Base-by-base conservation (phyloP, 495 filamentous ascomycete genomes). In the Hypomontagnella monticulosa region DNA sequence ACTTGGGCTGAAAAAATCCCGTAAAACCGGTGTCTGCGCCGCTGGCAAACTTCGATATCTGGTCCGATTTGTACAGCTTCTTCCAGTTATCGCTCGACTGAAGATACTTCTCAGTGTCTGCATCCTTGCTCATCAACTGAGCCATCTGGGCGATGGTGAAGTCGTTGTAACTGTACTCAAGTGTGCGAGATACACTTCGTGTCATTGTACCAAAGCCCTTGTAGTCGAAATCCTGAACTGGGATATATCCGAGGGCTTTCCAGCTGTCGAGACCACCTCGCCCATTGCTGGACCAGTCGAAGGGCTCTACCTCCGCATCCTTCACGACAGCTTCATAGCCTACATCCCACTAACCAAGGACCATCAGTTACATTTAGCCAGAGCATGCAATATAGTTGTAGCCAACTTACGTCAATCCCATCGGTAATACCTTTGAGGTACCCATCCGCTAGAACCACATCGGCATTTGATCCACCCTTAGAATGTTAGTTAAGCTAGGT, bases 161-260 rank as follows among this genome's bases (percentile, higher is more conserved):
- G 72, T 93, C 90, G 62, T 92, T 88, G 71, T 93, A 92, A 4
- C 86, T 83, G 74, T 93, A 93, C 69, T 93, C 90, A 0, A 93
- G 81, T 0, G 89, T 92, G 7, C 90, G 79, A 0, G 88, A 91
- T 18, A 93, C 81, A 69, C 84, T 88, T 15, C 90, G 81, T 0
- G 90, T 92, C 72, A 90, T 84, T 2, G 87, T 85, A 0, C 90
- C 90, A 38, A 85, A 83, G 2, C 89, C 89, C 19, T 85, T 81
- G 38, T 84, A 82, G 73, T 92, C 89, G 42, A 85, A 87, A 67
- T 92, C 89, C 47, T 90, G 79, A 1, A 82, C 83, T 0, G 89
- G 89, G 38, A 92, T 90, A 68, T 90, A 92, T 10, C 85, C 84
- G 1, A 90, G 81, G 0, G 72, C 62, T 65, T 91, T 89, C 89